A percentile compares a stretch with the other conserved stretches of the same genome.
Evolutionary conservation across 441 rosid genomes (phyloP).

Genomic region (Populus hybrid): DNA sequence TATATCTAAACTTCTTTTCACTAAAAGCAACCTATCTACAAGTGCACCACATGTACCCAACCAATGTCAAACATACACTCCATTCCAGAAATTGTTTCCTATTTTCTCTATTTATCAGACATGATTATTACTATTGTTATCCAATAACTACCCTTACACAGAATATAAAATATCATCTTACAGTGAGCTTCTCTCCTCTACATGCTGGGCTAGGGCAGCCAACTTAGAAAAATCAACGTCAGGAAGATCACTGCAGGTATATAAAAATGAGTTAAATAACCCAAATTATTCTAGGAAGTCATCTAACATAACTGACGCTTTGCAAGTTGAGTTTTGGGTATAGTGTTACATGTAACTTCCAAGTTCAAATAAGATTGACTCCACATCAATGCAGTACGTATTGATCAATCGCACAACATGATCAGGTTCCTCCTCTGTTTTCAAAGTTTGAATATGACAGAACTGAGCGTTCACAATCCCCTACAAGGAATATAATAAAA

Average conservation of each 20-base stretch:
- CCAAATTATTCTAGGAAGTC: not conserved
- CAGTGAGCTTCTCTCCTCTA: conserved; percentile 41
- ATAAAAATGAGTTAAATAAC: conserved; percentile 2
- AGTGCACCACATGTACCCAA: not conserved
- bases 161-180: conserved; percentile 23
- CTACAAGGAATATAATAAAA: conserved; percentile 24
- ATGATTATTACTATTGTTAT: not conserved
- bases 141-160: not conserved
- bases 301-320: not conserved
- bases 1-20: not conserved
- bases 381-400: conserved; percentile 33
- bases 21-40: not conserved
- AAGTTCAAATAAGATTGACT: conserved; percentile 36
- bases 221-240: conserved; percentile 35
- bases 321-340: not conserved
- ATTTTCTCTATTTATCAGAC: not conserved
- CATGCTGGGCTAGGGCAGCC: conserved; percentile 29
- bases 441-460: conserved; percentile 32
- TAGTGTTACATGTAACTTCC: conserved; percentile 25
- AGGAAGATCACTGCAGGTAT: conserved; percentile 33
- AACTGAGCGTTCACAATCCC: conserved; percentile 40
- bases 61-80: conserved; percentile 6
- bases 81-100: not conserved
- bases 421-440: conserved; percentile 36
- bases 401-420: conserved; percentile 35